Evolutionary conservation across 208 protist species (phyloP).

Genomic region (Acanthamoeba pearcei): DNA sequence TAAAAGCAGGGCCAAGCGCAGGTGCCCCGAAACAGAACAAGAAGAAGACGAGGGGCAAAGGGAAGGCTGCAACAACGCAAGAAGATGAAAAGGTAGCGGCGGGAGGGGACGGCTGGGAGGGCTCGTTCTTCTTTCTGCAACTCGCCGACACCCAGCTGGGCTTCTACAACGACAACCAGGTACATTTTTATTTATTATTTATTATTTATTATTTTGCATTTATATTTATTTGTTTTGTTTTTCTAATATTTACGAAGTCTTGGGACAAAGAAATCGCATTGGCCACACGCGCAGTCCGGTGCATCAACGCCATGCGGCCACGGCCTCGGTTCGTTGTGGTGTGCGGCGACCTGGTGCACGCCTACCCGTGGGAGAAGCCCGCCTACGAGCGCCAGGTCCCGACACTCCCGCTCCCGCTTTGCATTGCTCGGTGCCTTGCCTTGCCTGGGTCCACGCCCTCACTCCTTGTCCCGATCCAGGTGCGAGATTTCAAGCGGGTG

Average conservation of each 20-base stretch:
- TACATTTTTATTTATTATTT: too few relatives aligned
- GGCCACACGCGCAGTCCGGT: background rate
- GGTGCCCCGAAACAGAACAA: too few relatives aligned
- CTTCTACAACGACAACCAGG: conserved; percentile 25
- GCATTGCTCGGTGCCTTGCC: too few relatives aligned
- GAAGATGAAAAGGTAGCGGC: too few relatives aligned
- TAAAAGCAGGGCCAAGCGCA: too few relatives aligned
- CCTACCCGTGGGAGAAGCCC: conserved; percentile 32
- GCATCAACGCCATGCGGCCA: conserved; percentile 31
- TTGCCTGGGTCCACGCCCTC: too few relatives aligned
- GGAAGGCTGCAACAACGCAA: too few relatives aligned
- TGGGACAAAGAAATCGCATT: conserved; percentile 24
- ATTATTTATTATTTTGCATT: background rate
- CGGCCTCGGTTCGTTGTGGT: conserved; percentile 16
- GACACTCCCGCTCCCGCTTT: too few relatives aligned
- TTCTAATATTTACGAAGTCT: background rate
- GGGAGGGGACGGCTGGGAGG: background rate
- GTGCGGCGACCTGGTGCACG: conserved; percentile 24
- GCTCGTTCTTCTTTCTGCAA: conserved; percentile 15
- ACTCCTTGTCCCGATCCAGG: background rate
- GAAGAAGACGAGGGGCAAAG: too few relatives aligned
- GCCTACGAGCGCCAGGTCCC: conserved; percentile 17
- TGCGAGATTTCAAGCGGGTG: conserved; percentile 30
- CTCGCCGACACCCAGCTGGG: conserved; percentile 24
- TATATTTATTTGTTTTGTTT: background rate